Evolutionary conservation across 805 yeast genomes (phyloP).

Genomic region (Millerago galiae): DNA sequence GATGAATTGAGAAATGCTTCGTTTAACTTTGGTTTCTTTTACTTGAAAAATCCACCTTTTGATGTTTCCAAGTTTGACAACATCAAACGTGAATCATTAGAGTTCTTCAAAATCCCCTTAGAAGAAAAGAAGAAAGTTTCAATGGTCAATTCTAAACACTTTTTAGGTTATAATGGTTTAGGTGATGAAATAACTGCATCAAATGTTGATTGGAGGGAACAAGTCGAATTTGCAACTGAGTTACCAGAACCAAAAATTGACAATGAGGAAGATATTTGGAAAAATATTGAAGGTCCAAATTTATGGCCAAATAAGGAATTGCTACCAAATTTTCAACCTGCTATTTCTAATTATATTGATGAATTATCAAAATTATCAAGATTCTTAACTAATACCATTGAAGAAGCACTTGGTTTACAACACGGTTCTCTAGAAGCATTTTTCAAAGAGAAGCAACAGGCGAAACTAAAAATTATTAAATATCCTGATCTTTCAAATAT

Average conservation of each 20-base stretch:
- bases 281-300: constrained; percentile 42
- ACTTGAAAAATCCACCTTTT: constrained; percentile 38
- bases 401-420: constrained; percentile 49
- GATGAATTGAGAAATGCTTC: constrained; percentile 39
- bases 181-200: constrained; percentile 42
- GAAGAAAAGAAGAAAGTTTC: constrained; percentile 33
- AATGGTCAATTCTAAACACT: constrained; percentile 38
- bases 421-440: constrained; percentile 38
- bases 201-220: constrained; percentile 45
- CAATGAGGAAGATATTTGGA: constrained; percentile 29
- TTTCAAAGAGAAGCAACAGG: constrained; percentile 37
- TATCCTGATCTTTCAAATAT: constrained; percentile 24
- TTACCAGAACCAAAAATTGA: constrained; percentile 30
- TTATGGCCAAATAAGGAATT: constrained; percentile 34
- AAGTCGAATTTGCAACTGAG: constrained; percentile 46
- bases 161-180: constrained; percentile 39
- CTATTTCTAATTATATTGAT: constrained; percentile 30
- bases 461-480: constrained; percentile 36
- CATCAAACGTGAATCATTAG: constrained; percentile 25
- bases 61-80: constrained; percentile 22
- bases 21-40: constrained; percentile 41
- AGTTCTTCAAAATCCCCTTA: constrained; percentile 36
- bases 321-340: constrained; percentile 31
- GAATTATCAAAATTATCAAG: constrained; percentile 40
- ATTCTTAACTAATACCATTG: constrained; percentile 38